These are phyloP conservation scores for Paramecium biaurelia DNA, from an alignment of 73 alveolate genomes.

Conservation along the genomic window DNA sequence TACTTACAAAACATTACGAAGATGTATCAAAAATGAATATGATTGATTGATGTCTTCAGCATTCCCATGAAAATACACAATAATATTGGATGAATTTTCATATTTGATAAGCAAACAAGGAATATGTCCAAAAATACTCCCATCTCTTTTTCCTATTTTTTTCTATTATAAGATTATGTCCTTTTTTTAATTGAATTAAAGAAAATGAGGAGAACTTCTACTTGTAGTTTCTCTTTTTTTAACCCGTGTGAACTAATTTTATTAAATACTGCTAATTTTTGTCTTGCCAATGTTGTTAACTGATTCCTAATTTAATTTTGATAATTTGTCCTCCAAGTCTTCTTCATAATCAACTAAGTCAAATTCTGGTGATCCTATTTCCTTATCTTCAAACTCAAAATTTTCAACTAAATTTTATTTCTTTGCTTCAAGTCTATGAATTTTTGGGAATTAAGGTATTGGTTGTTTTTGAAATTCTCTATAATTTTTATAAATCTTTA, in stretches of 20 bases:
- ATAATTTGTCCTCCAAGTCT: background rate
- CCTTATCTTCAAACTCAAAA: background rate
- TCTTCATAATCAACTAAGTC: background rate
- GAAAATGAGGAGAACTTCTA: constrained; percentile 12
- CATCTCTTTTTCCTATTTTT: background rate
- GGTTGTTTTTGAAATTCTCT: constrained; percentile 3
- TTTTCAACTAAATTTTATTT: background rate
- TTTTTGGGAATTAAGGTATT: background rate
- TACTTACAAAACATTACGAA: constrained; percentile 74
- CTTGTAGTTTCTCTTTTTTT: constrained; percentile 14
- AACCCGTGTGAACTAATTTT: background rate
- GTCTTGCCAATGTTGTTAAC: background rate
- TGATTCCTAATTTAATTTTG: background rate
- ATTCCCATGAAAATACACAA: constrained; percentile 91
- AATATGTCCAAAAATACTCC: constrained; percentile 18
- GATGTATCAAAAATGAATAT: constrained; percentile 67
- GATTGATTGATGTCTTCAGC: constrained; percentile 83
- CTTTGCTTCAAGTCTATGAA: background rate
- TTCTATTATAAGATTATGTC: background rate
- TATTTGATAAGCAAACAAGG: constrained; percentile 74
- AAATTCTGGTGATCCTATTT: background rate
- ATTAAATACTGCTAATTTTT: background rate
- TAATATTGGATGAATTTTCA: constrained; percentile 67
- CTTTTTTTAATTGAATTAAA: background rate
- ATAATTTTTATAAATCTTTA: background rate